phyloP scores from a whole-genome alignment of 2,329 filamentous ascomycete genomes.

The Fusarium sp. region DNA sequence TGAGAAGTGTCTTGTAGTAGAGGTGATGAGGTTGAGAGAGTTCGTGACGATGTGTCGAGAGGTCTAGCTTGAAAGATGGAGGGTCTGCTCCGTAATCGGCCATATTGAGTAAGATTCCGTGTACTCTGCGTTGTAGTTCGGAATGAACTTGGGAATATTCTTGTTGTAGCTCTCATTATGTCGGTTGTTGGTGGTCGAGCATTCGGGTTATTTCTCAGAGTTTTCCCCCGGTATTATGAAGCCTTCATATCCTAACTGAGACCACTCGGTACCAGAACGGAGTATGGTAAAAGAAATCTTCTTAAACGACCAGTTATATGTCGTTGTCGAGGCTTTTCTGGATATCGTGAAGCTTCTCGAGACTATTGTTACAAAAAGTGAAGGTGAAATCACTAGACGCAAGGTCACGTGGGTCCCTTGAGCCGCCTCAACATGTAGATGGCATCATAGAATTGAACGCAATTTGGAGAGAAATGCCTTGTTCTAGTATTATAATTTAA shows the following conservation, averaged over 20 bases:
- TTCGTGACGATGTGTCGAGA: background rate
- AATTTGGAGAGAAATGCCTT: background rate
- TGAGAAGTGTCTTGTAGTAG: slow-evolving; percentile 9
- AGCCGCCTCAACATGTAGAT: background rate
- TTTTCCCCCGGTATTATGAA: background rate
- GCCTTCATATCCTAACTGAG: background rate
- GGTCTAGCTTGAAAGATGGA: background rate
- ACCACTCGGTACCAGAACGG: no score
- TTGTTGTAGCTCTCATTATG: slow-evolving; percentile 10
- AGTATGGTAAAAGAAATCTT: accelerated
- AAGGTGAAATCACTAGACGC: background rate
- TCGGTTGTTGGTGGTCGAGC: background rate
- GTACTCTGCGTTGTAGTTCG: background rate
- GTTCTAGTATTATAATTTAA: background rate
- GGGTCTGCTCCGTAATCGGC: background rate
- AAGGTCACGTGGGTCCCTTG: slow-evolving; percentile 35
- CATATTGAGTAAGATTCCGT: background rate
- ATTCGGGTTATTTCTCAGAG: background rate
- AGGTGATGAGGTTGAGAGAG: background rate
- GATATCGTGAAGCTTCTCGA: background rate
- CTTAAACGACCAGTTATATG: no score
- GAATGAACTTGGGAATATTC: slow-evolving; percentile 1
- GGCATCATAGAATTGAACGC: background rate
- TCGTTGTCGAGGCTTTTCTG: no score
- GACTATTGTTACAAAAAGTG: slow-evolving; percentile 2